Evolutionary conservation across 2,329 filamentous ascomycete genomes (phyloP).

Genomic region (Xylariaceae sp.): DNA sequence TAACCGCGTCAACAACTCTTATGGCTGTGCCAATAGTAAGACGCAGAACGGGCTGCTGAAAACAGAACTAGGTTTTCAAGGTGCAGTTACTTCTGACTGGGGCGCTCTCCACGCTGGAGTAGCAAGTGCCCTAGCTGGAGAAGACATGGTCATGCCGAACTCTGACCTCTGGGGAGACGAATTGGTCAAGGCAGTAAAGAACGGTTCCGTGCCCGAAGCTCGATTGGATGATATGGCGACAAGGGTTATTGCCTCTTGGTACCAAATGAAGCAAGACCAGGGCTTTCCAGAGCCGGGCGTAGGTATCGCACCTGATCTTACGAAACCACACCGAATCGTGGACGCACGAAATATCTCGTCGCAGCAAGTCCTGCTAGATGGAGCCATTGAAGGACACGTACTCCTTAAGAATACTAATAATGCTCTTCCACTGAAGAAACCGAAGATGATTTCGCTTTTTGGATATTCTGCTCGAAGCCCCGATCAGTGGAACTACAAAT

Average conservation of each 20-base stretch:
- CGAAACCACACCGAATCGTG: conserved; percentile 56
- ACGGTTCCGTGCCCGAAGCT: conserved; percentile 61
- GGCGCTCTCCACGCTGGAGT: conserved; percentile 62
- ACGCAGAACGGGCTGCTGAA: conserved; percentile 62
- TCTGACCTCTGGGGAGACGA: conserved; percentile 50
- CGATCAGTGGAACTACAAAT: conserved; percentile 49
- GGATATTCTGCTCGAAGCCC: conserved; percentile 63
- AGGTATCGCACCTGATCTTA: conserved; percentile 58
- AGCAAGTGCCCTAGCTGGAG: conserved; percentile 53
- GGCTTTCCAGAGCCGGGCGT: conserved; percentile 53
- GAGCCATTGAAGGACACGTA: conserved; percentile 67
- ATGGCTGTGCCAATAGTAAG: conserved; percentile 65
- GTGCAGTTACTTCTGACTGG: conserved; percentile 64
- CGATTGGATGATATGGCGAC: conserved; percentile 68
- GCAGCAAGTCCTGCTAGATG: conserved; percentile 53
- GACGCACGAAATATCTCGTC: conserved; percentile 59
- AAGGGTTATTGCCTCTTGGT: conserved; percentile 60
- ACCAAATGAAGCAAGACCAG: conserved; percentile 59
- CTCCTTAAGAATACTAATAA: conserved; percentile 66
- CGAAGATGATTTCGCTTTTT: conserved; percentile 61
- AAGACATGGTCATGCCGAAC: conserved; percentile 65
- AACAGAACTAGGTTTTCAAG: conserved; percentile 50
- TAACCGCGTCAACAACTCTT: conserved; percentile 66
- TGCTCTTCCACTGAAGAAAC: conserved; percentile 59
- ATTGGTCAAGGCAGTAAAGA: conserved; percentile 62